Percentiles rank a stretch among this genome's conserved stretches.
Conservation (phyloP, 164 flowering plant genomes). For the Vitis rupestris region DNA sequence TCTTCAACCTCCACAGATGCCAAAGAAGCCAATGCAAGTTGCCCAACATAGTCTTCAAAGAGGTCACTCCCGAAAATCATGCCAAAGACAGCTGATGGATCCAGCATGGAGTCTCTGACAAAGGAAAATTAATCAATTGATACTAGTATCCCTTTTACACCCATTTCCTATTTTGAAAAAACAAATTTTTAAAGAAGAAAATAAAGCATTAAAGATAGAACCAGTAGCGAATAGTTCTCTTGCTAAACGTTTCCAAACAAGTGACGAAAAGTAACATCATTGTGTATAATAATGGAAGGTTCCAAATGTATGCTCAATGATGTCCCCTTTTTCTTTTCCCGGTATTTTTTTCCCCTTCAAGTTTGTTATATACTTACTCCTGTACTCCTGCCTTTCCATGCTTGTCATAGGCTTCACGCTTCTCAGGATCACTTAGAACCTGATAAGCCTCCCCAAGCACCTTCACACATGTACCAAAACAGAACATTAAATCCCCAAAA, state of each 20-base stretch:
- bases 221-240: no score
- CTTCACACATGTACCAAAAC: slow-evolving; percentile 32
- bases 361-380: slow-evolving; percentile 49
- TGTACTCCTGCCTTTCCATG: slow-evolving; percentile 69
- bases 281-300: background rate
- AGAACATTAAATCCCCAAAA: slow-evolving; percentile 4
- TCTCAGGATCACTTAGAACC: slow-evolving; percentile 81
- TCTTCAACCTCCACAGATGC: slow-evolving; percentile 60
- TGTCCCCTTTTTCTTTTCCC: no score
- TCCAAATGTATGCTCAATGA: background rate
- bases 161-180: background rate
- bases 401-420: slow-evolving; percentile 87
- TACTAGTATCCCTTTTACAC: background rate
- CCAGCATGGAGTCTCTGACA: slow-evolving; percentile 77
- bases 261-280: background rate
- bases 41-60: slow-evolving; percentile 95
- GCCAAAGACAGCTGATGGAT: slow-evolving; percentile 86
- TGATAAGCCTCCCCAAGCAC: slow-evolving; percentile 96
- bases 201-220: background rate
- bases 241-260: background rate
- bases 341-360: background rate
- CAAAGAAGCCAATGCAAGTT: slow-evolving; percentile 75
- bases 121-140: background rate
- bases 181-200: background rate
- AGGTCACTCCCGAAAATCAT: slow-evolving; percentile 91